Evolutionary conservation across 257 asterid species (phyloP), one percentile per base, ranked within the genome.

Genomic region (Apocynum venetum): DNA sequence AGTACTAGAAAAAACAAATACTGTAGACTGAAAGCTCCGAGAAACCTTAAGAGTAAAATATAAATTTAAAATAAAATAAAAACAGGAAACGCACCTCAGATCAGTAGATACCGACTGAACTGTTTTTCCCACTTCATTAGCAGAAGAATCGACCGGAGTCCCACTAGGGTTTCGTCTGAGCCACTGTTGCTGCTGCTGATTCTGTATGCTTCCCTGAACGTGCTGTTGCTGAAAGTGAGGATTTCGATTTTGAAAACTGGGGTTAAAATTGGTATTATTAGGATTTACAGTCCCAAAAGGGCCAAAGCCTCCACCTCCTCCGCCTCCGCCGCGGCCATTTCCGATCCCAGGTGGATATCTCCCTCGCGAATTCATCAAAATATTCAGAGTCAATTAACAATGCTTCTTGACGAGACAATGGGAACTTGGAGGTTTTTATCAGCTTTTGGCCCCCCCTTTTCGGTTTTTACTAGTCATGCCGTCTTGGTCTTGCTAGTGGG

Each of bases 281-380:
- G 73, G 55, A 53, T 72, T 61, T 36, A 47, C 25, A 8, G 75
- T 10, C n/a, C 76, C 56, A 41, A 47, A 25, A 25, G 31, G 31
- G 31, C 31, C 31, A 25, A 25, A 25, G 31, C 31, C 25, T 1
- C 71, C 55, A n/a, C 64, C 75, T 43, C 77, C 74, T 4, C 60
- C 68, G 6, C 78, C 81, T 35, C 82, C 84, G 68, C 83, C 82
- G 48, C 76, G 73, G 36, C 85, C 83, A 19, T 71, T 81, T 55
- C 85, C 83, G 81, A 80, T 82, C 80, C 85, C 86, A 67, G 86
- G 85, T 80, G 48, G 76, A 64, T 15, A 79, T 77, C 51, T 69
- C 79, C 53, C 83, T 55, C 79, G 79, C 57, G 69, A 10, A 48
- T 65, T 41, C 81, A 81, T 77, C 20, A 53, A 52, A 52, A 3